A percentile compares a stretch with the other conserved stretches of the same genome.
phyloP scores from a whole-genome alignment of 202 grass and related monocot species.

The Panicum hallii region DNA sequence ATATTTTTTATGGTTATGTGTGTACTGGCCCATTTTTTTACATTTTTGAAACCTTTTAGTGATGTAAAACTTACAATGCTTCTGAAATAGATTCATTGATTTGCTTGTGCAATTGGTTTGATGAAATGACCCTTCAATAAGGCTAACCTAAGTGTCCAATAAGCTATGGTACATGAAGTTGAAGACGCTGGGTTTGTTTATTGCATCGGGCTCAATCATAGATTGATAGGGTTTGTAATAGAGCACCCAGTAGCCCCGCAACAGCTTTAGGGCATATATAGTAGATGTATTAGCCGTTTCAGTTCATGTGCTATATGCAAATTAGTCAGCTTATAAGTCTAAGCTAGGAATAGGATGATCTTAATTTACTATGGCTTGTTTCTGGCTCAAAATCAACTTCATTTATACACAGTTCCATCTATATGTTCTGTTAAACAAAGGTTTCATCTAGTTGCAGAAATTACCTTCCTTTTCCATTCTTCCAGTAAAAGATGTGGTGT shows the following conservation, averaged over 20 bases:
- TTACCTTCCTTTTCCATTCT: neutral
- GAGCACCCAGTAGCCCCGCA: neutral
- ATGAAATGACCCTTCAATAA: neutral
- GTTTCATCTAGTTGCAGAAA: conserved; percentile 17
- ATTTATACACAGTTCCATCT: conserved; percentile 34
- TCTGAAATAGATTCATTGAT: neutral
- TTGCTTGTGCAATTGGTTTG: conserved; percentile 31
- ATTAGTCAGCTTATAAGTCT: conserved; percentile 17
- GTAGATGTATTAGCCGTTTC: neutral
- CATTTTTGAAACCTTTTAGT: conserved; percentile 2
- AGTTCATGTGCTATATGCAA: conserved; percentile 1
- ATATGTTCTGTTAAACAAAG: conserved; percentile 1
- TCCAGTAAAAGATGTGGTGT: conserved; percentile 6
- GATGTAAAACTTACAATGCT: conserved; percentile 18
- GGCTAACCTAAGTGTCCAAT: conserved; percentile 1
- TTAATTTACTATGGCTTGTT: conserved; percentile 33
- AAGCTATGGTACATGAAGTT: conserved; percentile 19
- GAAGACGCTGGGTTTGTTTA: conserved; percentile 6
- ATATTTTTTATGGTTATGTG: neutral
- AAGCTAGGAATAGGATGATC: neutral
- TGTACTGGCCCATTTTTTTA: neutral
- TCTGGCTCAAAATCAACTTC: conserved; percentile 1
- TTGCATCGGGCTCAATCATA: neutral
- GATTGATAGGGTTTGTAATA: neutral
- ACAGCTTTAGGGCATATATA: conserved; percentile 16